Conservation (phyloP, 129 eudicot genomes). For the Ambrosia trifida region DNA sequence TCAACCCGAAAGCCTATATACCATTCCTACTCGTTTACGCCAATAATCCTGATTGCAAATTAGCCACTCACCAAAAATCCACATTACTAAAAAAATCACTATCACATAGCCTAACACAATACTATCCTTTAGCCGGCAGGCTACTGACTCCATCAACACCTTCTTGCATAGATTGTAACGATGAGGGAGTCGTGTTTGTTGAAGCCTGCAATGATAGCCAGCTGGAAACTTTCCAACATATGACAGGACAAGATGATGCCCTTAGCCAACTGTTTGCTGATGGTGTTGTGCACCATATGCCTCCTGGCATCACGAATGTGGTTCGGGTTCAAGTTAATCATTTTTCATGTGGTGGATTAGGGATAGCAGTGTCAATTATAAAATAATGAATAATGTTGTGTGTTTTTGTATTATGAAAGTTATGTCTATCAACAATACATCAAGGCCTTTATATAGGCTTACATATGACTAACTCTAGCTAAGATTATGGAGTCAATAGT, state of each 20-base stretch:
- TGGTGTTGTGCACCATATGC: background rate
- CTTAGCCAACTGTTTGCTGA: background rate
- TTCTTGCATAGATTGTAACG: background rate
- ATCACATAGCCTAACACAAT: background rate
- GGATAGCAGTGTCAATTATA: background rate
- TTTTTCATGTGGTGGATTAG: background rate
- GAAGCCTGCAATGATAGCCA: background rate
- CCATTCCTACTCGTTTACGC: background rate
- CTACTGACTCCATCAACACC: background rate
- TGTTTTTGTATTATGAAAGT: too few relatives aligned
- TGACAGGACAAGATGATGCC: background rate
- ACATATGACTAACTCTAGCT: too few relatives aligned
- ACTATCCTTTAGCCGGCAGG: slow-evolving; percentile 4
- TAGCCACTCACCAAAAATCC: background rate
- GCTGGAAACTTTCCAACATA: background rate
- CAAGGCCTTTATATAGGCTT: too few relatives aligned
- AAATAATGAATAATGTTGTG: too few relatives aligned
- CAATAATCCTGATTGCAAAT: background rate
- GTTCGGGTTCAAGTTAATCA: slow-evolving; percentile 3
- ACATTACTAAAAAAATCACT: background rate
- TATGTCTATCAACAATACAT: too few relatives aligned
- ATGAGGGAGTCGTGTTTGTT: slow-evolving; percentile 2
- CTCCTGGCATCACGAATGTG: background rate
- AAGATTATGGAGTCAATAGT: too few relatives aligned
- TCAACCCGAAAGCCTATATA: background rate